A percentile compares a stretch with the other conserved stretches of the same genome.
Conservation (phyloP, 768 basidiomycete species). For the Chalciporus sphaerocephalus region DNA sequence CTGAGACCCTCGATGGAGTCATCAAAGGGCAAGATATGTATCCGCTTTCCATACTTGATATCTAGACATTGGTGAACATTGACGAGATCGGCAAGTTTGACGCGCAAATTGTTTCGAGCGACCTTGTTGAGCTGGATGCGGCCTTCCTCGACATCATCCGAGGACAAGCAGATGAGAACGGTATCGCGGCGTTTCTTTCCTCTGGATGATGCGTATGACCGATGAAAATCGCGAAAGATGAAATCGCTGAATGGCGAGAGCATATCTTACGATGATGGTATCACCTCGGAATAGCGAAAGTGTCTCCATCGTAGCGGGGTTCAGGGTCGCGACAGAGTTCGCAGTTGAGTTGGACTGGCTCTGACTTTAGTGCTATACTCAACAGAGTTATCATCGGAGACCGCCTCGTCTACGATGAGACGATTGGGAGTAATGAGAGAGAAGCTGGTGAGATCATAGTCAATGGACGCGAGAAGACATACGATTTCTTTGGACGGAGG, state of each 20-base stretch:
- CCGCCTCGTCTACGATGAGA: conserved; percentile 92
- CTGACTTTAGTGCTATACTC: conserved; percentile 19
- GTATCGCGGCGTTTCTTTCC: conserved; percentile 98
- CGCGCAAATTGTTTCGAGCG: conserved; percentile 96
- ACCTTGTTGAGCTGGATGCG: conserved; percentile 99
- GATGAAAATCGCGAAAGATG: neutral
- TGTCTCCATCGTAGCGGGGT: conserved; percentile 94
- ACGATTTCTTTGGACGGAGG: conserved; percentile 97
- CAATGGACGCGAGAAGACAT: conserved; percentile 33
- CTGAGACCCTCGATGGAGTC: conserved; percentile 97
- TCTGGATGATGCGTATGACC: conserved; percentile 36
- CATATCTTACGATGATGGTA: conserved; percentile 88
- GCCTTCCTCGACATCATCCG: conserved; percentile 96
- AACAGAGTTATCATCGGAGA: conserved; percentile 95
- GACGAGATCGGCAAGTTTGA: conserved; percentile 95
- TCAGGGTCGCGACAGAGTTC: conserved; percentile 78
- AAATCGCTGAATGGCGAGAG: neutral
- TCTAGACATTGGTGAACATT: conserved; percentile 94
- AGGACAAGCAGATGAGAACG: conserved; percentile 92
- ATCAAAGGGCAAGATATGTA: conserved; percentile 96
- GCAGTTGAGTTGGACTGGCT: conserved; percentile 14
- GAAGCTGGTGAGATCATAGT: conserved; percentile 16
- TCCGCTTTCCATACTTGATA: conserved; percentile 98
- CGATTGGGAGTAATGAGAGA: conserved; percentile 76
- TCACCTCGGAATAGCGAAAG: conserved; percentile 95